Base-by-base conservation (phyloP, 495 filamentous ascomycete species). In the Lichina pygmaea region DNA sequence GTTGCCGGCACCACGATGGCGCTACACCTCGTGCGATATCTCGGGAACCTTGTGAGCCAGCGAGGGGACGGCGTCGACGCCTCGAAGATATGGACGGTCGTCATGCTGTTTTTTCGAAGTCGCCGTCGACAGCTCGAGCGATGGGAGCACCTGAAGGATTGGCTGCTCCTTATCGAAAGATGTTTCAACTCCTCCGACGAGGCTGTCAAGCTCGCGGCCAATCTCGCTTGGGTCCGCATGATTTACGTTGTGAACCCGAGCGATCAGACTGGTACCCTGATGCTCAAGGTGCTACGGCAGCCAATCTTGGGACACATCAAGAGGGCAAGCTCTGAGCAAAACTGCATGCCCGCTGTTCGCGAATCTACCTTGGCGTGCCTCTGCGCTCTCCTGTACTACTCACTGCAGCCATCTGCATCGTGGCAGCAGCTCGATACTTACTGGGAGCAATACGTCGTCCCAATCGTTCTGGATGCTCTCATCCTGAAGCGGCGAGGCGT, bases 81-180 rank as follows among this genome's bases (percentile, higher is more conserved):
- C n/a, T 84, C 89, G 6, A 75, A 81, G 45, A 79, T 94, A 33
- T 97, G 86, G 86, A 80, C 75, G 43, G 66, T 80, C 16, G 65
- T 89, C 6, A 65, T 86, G 8, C 65, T 93, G 4, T 70, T 93
- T 16, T 64, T 92, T 33, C 71, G 78, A 41, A 67, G 65, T 44
- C 71, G 70, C 47, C 60, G 60, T 36, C 68, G 61, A 41, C 64
- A 70, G 17, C 53, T 85, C 12, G 71, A 81, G 33, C 62, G 69
- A 48, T 94, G 82, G 83, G 67, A 75, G 44, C 71, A 71, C 54
- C 71, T 80, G 47, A 68, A 63, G 15, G 64, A 65, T 6, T 95
- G 80, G 78, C 61, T 93, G 2, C 58, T 65, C 7, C 66, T 93
- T 12, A 73, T 93, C 37, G 75, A 92, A 51, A 64, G 62, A 44